Evolutionary conservation across 2,329 filamentous ascomycete genomes (phyloP).

Genomic region (Dactylellina parvicollis): DNA sequence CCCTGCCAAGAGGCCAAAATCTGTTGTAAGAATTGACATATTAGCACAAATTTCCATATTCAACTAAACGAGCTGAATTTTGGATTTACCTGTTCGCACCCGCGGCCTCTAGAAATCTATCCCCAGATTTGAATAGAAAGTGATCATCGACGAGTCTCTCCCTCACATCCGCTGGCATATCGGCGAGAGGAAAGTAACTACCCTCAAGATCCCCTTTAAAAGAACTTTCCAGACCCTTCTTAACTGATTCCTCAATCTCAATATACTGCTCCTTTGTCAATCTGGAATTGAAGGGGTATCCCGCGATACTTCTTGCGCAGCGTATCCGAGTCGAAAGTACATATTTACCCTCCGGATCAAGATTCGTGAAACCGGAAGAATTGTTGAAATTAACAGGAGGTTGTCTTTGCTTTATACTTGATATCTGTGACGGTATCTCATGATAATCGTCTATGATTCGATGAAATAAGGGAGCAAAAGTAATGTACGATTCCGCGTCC

Average conservation of each 20-base stretch:
- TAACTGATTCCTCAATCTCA: neutral
- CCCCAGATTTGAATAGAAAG: slow-evolving; percentile 6
- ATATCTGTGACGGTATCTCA: neutral
- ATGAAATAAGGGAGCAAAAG: neutral
- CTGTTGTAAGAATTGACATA: neutral
- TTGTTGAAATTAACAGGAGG: neutral
- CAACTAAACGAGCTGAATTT: neutral
- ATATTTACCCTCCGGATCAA: slow-evolving; percentile 6
- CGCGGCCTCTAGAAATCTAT: slow-evolving; percentile 9
- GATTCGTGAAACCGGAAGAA: neutral
- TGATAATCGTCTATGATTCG: slow-evolving; percentile 5
- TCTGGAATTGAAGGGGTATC: neutral
- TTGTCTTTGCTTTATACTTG: neutral
- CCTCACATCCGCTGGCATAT: neutral
- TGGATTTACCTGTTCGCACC: neutral
- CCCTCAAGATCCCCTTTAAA: neutral
- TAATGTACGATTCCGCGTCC: neutral
- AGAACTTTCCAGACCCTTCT: neutral
- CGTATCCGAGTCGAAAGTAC: neutral
- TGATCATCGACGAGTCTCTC: slow-evolving; percentile 1
- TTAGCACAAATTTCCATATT: neutral
- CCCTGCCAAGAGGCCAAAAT: slow-evolving; percentile 3
- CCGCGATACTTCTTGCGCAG: neutral
- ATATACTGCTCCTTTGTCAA: neutral
- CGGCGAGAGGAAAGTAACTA: neutral